phyloP scores from a whole-genome alignment of 2,329 filamentous ascomycete genomes.

The Raffaelea arxii region DNA sequence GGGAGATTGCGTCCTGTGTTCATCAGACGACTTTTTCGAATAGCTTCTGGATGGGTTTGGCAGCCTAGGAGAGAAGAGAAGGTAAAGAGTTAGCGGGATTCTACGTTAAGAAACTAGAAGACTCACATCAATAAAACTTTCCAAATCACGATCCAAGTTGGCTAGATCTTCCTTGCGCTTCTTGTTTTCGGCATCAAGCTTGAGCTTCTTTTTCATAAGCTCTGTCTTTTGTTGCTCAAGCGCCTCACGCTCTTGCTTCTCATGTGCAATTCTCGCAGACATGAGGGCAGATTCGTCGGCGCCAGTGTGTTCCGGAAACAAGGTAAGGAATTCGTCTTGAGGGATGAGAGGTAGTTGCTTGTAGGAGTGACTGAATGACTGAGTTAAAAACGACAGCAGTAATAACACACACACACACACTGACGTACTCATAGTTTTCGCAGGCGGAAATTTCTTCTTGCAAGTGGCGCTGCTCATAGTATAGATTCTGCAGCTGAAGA shows the following conservation, averaged over 20 bases:
- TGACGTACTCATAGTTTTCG: slow-evolving; percentile 76
- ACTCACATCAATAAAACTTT: slow-evolving; percentile 82
- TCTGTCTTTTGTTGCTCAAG: slow-evolving; percentile 78
- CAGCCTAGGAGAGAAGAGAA: slow-evolving; percentile 62
- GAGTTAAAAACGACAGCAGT: not conserved
- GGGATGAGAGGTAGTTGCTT: slow-evolving; percentile 76
- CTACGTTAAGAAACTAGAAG: not conserved
- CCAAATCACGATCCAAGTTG: slow-evolving; percentile 82
- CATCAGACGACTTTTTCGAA: slow-evolving; percentile 62
- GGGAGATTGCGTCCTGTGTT: not conserved
- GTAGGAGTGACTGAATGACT: slow-evolving; percentile 66
- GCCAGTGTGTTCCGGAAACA: slow-evolving; percentile 65
- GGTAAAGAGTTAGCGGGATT: too few relatives aligned
- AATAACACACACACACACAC: not conserved
- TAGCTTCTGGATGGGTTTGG: slow-evolving; percentile 77
- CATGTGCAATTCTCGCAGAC: slow-evolving; percentile 83
- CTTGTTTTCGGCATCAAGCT: slow-evolving; percentile 65
- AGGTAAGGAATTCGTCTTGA: slow-evolving; percentile 67
- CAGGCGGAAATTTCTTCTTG: slow-evolving; percentile 84
- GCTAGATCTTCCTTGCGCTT: slow-evolving; percentile 88
- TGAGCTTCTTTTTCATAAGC: slow-evolving; percentile 56
- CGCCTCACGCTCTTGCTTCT: slow-evolving; percentile 72
- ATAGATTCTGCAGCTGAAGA: slow-evolving; percentile 87
- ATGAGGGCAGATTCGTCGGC: slow-evolving; percentile 73
- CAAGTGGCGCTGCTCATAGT: slow-evolving; percentile 89